Percentiles rank a stretch among this genome's conserved stretches.
Evolutionary conservation across 768 basidiomycete species (phyloP).

Genomic region (Calocybe gangraenosa): DNA sequence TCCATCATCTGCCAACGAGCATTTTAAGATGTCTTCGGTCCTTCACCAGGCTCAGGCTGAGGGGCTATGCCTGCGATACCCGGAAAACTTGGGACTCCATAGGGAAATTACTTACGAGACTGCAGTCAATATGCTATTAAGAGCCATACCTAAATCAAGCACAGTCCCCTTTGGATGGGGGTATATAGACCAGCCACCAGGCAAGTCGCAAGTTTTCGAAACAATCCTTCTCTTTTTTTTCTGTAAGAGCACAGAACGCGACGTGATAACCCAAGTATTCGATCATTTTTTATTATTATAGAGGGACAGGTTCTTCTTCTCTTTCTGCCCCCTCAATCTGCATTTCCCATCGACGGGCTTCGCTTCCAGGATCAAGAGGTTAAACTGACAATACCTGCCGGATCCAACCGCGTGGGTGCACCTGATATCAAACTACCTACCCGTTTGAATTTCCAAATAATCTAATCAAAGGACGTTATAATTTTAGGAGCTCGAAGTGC

Average conservation of each 20-base stretch:
- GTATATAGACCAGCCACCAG: constrained; percentile 74
- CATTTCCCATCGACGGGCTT: constrained; percentile 74
- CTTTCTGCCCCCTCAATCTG: constrained; percentile 52
- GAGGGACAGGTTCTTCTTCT: constrained; percentile 69
- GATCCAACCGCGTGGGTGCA: constrained; percentile 47
- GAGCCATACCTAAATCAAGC: constrained; percentile 53
- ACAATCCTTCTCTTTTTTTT: too few species aligned
- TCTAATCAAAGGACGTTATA: constrained; percentile 1
- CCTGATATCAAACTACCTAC: too few species aligned
- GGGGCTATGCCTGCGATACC: constrained; percentile 65
- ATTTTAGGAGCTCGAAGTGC: constrained; percentile 69
- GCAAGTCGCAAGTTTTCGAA: constrained; percentile 47
- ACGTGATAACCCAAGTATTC: not conserved
- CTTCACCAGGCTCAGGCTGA: constrained; percentile 51
- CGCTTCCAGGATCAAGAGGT: constrained; percentile 73
- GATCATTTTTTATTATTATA: constrained; percentile 19
- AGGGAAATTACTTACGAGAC: constrained; percentile 49
- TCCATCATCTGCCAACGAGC: not conserved
- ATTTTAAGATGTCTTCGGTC: constrained; percentile 18
- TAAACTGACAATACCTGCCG: constrained; percentile 50
- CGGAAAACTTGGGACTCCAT: constrained; percentile 60
- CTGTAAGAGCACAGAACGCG: not conserved
- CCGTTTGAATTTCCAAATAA: too few species aligned
- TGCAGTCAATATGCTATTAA: constrained; percentile 57
- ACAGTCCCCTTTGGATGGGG: constrained; percentile 65